These are phyloP conservation scores for Coemansia sp. DNA, from an alignment of 192 early-diverging fungal species.

Conservation along the genomic window DNA sequence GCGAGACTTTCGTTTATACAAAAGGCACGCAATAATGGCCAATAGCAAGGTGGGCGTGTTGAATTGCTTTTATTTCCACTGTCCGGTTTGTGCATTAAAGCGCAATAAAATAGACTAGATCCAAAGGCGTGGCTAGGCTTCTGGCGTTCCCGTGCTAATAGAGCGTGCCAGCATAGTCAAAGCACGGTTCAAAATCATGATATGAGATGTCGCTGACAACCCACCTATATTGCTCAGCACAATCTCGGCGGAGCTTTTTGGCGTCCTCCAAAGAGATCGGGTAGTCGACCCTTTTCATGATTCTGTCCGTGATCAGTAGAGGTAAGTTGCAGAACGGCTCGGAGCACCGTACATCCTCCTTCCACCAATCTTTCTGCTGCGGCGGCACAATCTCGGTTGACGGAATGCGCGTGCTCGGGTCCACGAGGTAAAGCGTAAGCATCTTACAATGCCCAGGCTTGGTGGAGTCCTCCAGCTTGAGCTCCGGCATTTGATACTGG, in stretches of 20 bases:
- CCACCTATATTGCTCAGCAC: conserved; percentile 39
- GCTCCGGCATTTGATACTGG: conserved; percentile 66
- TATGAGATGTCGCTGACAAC: neutral
- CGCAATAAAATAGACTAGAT: neutral
- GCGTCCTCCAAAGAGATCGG: conserved; percentile 45
- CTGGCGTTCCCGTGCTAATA: neutral
- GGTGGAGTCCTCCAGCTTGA: conserved; percentile 58
- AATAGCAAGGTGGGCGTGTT: neutral
- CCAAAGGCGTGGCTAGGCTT: neutral
- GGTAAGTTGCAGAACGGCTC: conserved; percentile 15
- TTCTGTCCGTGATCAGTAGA: conserved; percentile 5
- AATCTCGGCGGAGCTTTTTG: conserved; percentile 32
- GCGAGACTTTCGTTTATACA: neutral
- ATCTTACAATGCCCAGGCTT: conserved; percentile 67
- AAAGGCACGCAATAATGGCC: neutral
- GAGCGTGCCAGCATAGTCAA: neutral
- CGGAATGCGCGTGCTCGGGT: conserved; percentile 56
- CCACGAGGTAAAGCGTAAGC: conserved; percentile 65
- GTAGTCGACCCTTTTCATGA: conserved; percentile 16
- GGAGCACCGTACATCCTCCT: neutral
- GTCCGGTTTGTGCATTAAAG: neutral
- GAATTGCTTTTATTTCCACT: neutral
- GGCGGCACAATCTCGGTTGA: conserved; percentile 64
- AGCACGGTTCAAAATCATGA: neutral
- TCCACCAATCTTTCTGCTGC: conserved; percentile 58